Evolutionary conservation across 352 stramenopile species (phyloP).

Genomic region (Globisporangium yorkense): DNA sequence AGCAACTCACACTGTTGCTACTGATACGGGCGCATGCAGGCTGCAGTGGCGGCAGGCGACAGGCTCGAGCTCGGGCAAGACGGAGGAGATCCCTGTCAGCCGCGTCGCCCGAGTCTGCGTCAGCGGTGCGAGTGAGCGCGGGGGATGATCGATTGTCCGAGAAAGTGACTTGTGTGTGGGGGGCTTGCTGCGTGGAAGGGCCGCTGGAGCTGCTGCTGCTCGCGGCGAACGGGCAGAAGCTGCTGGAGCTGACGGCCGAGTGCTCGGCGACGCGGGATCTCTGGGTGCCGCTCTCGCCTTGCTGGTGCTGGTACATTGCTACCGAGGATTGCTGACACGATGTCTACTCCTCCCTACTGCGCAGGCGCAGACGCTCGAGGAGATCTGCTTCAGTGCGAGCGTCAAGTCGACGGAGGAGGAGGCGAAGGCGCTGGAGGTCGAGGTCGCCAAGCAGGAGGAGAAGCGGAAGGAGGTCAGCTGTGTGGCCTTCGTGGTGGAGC

Average conservation of each 20-base stretch:
- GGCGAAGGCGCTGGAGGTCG: slow-evolving; percentile 34
- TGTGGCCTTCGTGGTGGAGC: too few relatives aligned
- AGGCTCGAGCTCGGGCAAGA: slow-evolving; percentile 28
- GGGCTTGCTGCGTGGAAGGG: slow-evolving; percentile 15
- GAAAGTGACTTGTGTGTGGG: background rate
- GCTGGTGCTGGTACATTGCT: background rate
- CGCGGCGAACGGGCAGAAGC: slow-evolving; percentile 44
- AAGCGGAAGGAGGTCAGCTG: slow-evolving; percentile 48
- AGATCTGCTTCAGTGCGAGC: slow-evolving; percentile 28
- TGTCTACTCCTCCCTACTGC: background rate
- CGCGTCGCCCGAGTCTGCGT: slow-evolving; percentile 51
- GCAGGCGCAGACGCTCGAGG: slow-evolving; percentile 52
- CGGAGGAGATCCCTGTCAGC: slow-evolving; percentile 47
- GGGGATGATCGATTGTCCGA: background rate
- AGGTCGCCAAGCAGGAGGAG: slow-evolving; percentile 49
- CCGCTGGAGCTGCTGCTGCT: slow-evolving; percentile 43
- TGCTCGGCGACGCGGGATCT: slow-evolving; percentile 38
- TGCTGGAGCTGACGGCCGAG: slow-evolving; percentile 51
- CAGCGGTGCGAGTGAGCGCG: slow-evolving; percentile 23
- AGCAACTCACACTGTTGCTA: background rate
- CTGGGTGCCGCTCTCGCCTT: slow-evolving; percentile 22
- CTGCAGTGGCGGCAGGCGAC: slow-evolving; percentile 40
- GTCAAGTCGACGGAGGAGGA: slow-evolving; percentile 18
- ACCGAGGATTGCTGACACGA: background rate
- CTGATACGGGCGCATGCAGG: slow-evolving; percentile 9